Percentiles rank a stretch among this genome's conserved stretches.
Evolutionary conservation across 1,139 yeast species (phyloP).

Genomic region (Geotrichum klebahnii): DNA sequence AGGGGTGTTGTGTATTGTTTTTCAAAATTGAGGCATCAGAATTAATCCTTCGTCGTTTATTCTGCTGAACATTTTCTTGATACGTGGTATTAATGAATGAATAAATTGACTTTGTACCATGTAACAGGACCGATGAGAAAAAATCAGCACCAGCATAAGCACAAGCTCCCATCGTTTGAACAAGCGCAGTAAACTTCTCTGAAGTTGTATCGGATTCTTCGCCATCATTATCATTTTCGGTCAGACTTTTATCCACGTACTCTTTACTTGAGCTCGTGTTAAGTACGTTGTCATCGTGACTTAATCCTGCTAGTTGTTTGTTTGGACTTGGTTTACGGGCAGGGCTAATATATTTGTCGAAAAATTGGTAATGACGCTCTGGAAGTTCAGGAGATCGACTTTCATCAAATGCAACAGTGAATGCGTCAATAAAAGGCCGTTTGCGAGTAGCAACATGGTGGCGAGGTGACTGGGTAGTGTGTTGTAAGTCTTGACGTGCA

Average conservation of each 20-base stretch:
- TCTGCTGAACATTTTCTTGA: conserved; percentile 9
- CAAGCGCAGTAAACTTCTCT: conserved; percentile 14
- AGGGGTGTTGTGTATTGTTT: background rate
- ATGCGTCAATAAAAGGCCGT: conserved; percentile 9
- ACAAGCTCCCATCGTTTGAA: conserved; percentile 14
- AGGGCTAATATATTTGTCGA: conserved; percentile 4
- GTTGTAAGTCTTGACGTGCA: background rate
- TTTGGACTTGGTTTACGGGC: background rate
- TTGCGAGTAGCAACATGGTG: background rate
- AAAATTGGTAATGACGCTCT: conserved; percentile 7
- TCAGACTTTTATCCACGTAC: background rate
- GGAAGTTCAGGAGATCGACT: background rate
- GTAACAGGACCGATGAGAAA: conserved; percentile 7
- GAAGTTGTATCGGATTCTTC: conserved; percentile 10
- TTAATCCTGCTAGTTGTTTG: too few relatives aligned
- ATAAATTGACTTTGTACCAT: conserved; percentile 8
- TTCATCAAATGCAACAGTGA: conserved; percentile 7
- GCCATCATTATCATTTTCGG: background rate
- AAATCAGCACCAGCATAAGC: conserved; percentile 10
- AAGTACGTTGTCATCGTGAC: too few relatives aligned
- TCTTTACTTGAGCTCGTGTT: background rate
- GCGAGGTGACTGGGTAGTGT: background rate
- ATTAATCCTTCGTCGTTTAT: conserved; percentile 12
- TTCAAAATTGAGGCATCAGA: conserved; percentile 5
- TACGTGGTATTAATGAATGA: conserved; percentile 8